phyloP scores from a whole-genome alignment of 108 stramenopile species.

The Schizochytrium sp. region DNA sequence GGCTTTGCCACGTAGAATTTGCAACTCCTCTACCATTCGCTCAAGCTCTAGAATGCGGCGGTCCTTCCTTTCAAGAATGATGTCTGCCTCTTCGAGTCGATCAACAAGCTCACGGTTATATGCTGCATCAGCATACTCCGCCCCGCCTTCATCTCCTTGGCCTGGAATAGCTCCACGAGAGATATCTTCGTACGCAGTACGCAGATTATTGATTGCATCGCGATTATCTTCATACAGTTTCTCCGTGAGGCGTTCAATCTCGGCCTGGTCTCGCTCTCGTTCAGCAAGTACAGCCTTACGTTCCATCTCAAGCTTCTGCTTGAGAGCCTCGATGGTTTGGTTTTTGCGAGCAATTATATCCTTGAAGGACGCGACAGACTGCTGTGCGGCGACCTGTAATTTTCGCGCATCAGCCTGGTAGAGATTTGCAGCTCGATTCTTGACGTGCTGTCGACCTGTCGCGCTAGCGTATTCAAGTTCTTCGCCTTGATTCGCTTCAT shows the following conservation, averaged over 20 bases:
- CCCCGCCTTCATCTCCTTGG: not conserved
- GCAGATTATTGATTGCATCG: slow-evolving; percentile 63
- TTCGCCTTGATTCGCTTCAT: not conserved
- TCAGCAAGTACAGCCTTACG: slow-evolving; percentile 53
- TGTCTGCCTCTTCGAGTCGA: slow-evolving; percentile 61
- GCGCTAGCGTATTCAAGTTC: slow-evolving; percentile 26
- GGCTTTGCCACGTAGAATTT: slow-evolving; percentile 33
- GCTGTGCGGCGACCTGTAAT: slow-evolving; percentile 61
- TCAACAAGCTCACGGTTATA: slow-evolving; percentile 57
- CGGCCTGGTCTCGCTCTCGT: slow-evolving; percentile 57
- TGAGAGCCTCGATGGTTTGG: slow-evolving; percentile 60
- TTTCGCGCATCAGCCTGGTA: slow-evolving; percentile 52
- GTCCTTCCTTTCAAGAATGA: slow-evolving; percentile 61
- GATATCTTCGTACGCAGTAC: slow-evolving; percentile 53
- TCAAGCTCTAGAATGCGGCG: slow-evolving; percentile 53
- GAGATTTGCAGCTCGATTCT: not conserved
- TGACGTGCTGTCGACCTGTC: not conserved
- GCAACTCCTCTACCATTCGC: slow-evolving; percentile 46
- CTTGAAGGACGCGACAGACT: slow-evolving; percentile 60
- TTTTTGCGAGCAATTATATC: slow-evolving; percentile 59
- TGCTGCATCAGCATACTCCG: not conserved
- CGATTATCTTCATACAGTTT: slow-evolving; percentile 62
- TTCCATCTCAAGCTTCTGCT: slow-evolving; percentile 42
- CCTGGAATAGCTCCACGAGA: slow-evolving; percentile 50
- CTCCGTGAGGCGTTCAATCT: slow-evolving; percentile 64